Conservation (phyloP, 495 filamentous ascomycete species). For the Staphylotrichum longicolle region DNA sequence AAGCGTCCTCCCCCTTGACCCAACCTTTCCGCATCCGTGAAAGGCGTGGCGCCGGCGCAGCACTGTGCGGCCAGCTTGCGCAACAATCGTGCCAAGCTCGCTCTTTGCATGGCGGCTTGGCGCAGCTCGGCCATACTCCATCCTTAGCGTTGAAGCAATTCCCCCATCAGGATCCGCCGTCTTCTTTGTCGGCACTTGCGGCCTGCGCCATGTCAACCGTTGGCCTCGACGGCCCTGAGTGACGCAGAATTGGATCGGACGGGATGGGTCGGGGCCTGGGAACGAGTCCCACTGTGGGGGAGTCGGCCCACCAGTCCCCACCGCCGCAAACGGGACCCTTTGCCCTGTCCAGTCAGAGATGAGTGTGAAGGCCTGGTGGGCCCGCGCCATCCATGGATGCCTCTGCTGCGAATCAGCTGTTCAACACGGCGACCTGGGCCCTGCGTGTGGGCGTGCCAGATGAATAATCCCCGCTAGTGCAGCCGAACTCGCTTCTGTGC, state of each 20-base stretch:
- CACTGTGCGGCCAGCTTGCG: slow-evolving; percentile 2
- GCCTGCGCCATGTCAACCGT: neutral
- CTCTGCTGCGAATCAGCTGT: neutral
- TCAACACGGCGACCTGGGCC: neutral
- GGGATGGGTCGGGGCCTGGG: neutral
- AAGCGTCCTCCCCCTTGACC: slow-evolving; percentile 8
- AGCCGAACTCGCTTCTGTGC: slow-evolving; percentile 13
- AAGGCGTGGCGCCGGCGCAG: slow-evolving; percentile 20
- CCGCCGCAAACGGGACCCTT: neutral
- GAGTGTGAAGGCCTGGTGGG: neutral
- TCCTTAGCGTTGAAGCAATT: neutral
- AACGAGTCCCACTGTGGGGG: slow-evolving; percentile 13
- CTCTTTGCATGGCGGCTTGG: slow-evolving; percentile 5
- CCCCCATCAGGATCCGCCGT: neutral
- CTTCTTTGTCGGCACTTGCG: neutral
- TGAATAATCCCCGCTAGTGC: slow-evolving; percentile 5
- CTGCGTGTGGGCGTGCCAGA: neutral
- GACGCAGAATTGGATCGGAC: slow-evolving; percentile 3
- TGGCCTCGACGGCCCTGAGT: neutral
- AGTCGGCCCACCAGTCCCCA: neutral
- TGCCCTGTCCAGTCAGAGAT: slow-evolving; percentile 2
- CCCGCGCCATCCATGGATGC: neutral
- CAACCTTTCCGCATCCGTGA: slow-evolving; percentile 27
- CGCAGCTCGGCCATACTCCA: slow-evolving; percentile 1
- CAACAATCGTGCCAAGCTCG: slow-evolving; percentile 7